Base-by-base conservation (phyloP, 108 stramenopile species). In the Tribonema minus region DNA sequence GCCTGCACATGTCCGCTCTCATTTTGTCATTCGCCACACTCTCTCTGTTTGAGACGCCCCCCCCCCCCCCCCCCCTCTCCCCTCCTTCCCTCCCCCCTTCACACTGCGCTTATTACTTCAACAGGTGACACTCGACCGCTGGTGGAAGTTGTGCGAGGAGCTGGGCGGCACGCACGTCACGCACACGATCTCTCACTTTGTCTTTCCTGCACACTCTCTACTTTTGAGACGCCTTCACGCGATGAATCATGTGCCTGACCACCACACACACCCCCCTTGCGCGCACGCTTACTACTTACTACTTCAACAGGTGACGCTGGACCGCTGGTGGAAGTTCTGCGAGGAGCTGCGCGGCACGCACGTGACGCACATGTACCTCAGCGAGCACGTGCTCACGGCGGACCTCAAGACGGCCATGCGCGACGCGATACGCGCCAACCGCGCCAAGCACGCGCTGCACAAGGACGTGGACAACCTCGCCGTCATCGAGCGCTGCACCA, bases 291-390 rank as follows among this genome's bases (percentile, higher is more conserved):
- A 20, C 20, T 54, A 15, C 15, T 54, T 15, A 15, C 15, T 20
- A 54, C 46, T 9, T 20, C 20, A 9, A 54, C 46, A 54, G 46
- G 46, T 84, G 9, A 32, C 27, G 20, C 65, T 66, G 28, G 27
- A 34, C n/a, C 32, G 64, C 3, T 84, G 83, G 83, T 68, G 68
- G 79, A 5, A 82, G 7, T 84, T 84, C 64, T 73, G 67, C 1
- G 64, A 73, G 33, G 64, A 31, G 9, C 68, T 84, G 1, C 58
- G 71, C 36, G 9, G 20, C 37, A 84, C 83, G 28, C 37, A 69
- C 6, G 76, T 84, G 0, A 84, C 83, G 79, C 84, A 84, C 67
- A 73, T 82, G 29, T 84, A 84, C 82, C 34, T 84, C 3, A 82
- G 72, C 33, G 84, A 84, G 74, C 84, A 84, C 54, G 82, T 84